These are phyloP conservation scores for Pachyrhizus erosus DNA, from an alignment of 306 rosid species.

Conservation along the genomic window DNA sequence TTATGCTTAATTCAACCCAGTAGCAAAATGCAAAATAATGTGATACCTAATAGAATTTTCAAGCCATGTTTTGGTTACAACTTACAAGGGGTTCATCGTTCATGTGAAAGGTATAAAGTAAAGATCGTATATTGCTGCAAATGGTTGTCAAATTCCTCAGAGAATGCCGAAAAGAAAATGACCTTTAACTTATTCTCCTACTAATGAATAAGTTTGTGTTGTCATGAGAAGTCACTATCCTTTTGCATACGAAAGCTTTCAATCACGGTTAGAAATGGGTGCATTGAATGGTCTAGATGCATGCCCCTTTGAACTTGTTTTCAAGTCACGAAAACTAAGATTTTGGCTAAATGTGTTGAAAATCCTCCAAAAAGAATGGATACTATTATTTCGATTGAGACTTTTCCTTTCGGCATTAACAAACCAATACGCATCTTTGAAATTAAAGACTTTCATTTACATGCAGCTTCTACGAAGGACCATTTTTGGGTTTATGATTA, in stretches of 20 bases:
- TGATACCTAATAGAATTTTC: background rate
- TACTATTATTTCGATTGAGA: conserved; percentile 50
- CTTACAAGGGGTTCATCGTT: conserved; percentile 19
- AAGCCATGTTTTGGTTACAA: background rate
- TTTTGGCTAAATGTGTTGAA: conserved; percentile 49
- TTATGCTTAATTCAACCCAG: background rate
- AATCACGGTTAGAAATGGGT: conserved; percentile 44
- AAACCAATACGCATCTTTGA: conserved; percentile 45
- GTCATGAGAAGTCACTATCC: conserved; percentile 43
- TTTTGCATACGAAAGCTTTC: conserved; percentile 41
- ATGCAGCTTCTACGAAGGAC: conserved; percentile 62
- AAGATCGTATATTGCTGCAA: conserved; percentile 46
- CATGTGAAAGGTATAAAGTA: conserved; percentile 56
- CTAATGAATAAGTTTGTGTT: conserved; percentile 24
- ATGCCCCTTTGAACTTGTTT: conserved; percentile 64
- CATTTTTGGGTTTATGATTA: conserved; percentile 33
- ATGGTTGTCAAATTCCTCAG: conserved; percentile 12
- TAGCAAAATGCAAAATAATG: background rate
- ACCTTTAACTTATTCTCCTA: conserved; percentile 37
- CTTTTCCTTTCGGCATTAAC: conserved; percentile 4
- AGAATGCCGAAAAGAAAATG: conserved; percentile 46
- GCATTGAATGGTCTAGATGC: conserved; percentile 71
- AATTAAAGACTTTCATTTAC: conserved; percentile 32
- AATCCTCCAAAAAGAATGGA: conserved; percentile 77
- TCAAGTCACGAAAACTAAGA: conserved; percentile 55